Base-by-base conservation (phyloP, 495 filamentous ascomycete species). In the Hypoxylon subgilvum region DNA sequence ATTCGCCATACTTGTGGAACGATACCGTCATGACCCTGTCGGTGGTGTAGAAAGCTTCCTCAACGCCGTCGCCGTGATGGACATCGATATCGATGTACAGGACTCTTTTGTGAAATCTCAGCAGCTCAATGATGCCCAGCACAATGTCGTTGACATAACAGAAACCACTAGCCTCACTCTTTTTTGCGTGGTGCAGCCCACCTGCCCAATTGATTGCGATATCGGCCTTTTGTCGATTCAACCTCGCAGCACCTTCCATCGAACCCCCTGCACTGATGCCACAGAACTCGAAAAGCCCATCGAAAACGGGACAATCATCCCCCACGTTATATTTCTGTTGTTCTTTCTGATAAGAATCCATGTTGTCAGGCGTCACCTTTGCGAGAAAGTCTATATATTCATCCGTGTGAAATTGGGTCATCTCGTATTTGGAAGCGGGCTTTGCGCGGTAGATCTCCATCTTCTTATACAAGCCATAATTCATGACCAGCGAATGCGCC, bases 401-500 rank as follows among this genome's bases (percentile, higher is more conserved):
- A 71, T 99, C 94, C 6, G 94, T 97, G 72, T 99, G 94, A 69
- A 97, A 99, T 70, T 97, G 95, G 50, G 94, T 97, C 94, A 99
- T 99, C 69, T 99, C 94, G 60, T 88, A 88, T 52, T 89, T 91
- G 21, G 90, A 92, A 12, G 94, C 94, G 7, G 94, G 94, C 79
- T 99, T 99, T 35, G 94, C 94, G 64, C 94, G 90, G 93, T 97
- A 99, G 14, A 99, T 96, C 66, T 99, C 94, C 86, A 99, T 95
- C 69, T 95, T 95, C 75, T 96, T 96, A 75, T 97, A 99, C 0
- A 97, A 82, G 18, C 90, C 89, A 76, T 97, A 97, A 73, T 99
- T 97, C 94, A 99, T 97, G 48, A 99, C 92, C 72, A 99, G 73
- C 61, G 87, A 92, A 78, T 99, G 94, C 32, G 94, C 91, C 82